A percentile compares a stretch with the other conserved stretches of the same genome.
phyloP scores from a whole-genome alignment of 768 basidiomycete species.

The Boletus pseudo-olivaceus region DNA sequence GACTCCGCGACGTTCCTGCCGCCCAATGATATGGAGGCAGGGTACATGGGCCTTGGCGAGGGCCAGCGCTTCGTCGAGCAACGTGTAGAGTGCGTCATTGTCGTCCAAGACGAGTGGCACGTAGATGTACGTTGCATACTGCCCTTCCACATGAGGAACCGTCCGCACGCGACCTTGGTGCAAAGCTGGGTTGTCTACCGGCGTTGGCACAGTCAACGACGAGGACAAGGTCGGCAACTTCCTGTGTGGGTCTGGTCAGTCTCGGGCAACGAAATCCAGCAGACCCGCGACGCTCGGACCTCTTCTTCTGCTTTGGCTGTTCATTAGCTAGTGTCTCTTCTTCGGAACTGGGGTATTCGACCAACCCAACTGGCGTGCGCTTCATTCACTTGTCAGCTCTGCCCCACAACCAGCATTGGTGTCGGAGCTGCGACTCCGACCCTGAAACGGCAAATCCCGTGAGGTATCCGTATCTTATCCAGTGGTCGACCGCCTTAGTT shows the following conservation, averaged over 20 bases:
- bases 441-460: constrained; percentile 14
- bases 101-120: constrained; percentile 52
- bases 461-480: constrained; percentile 2
- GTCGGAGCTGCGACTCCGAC: not conserved
- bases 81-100: constrained; percentile 40
- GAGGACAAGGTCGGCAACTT: constrained; percentile 61
- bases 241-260: constrained; percentile 31
- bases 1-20: constrained; percentile 2
- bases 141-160: constrained; percentile 80
- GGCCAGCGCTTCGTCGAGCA: constrained; percentile 44
- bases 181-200: constrained; percentile 67
- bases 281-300: constrained; percentile 25
- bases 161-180: constrained; percentile 84
- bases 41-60: constrained; percentile 46
- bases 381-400: constrained; percentile 17
- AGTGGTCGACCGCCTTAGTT: not conserved
- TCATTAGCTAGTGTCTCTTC: constrained; percentile 28
- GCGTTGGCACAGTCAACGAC: constrained; percentile 44
- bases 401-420: not conserved
- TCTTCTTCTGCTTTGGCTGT: constrained; percentile 37
- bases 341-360: constrained; percentile 51
- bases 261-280: not conserved
- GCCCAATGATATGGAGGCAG: constrained; percentile 44
- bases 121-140: constrained; percentile 79
- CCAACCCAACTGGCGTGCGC: constrained; percentile 32